Base-by-base conservation (phyloP, 2,329 filamentous ascomycete genomes). In the Blastomyces gilchristii region DNA sequence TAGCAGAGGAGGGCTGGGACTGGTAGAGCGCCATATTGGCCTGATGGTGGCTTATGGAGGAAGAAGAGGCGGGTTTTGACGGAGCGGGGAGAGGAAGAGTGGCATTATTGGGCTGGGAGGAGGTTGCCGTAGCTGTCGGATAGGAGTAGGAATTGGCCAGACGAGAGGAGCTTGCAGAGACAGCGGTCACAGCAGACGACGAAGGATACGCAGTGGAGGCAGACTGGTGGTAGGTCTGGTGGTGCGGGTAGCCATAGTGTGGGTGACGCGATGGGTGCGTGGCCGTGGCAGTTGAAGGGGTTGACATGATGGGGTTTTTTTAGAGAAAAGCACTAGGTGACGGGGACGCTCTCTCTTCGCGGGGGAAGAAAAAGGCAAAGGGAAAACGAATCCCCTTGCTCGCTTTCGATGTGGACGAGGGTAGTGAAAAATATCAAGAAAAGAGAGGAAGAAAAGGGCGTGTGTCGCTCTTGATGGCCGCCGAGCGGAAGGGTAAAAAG, bases 241-340 rank as follows among this genome's bases (percentile, higher is more conserved):
- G 80, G 73, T 81, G 80, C 67, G 85, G 81, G 71, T 87, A 87
- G 68, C 77, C 80, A 79, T 86, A 85, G 71, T 83, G 82, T 66
- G 83, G 82, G 76, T 86, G 84, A 76, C 87, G 86, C 71, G 83
- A 84, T 73, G 86, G 86, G 72, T 90, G 81, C 69, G 86, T 88
- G 72, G 86, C 86, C 75, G 87, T 88, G 71, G 87, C 87, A 72
- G 87, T 88, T 66, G 88, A 90, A 69, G 89, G 89, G 69, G 89
- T 91, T 81, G 89, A 92, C 89, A 93, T 92, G 75, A 67, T 63
- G 41, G 16, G 52, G n/a, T 22, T 22, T 31, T 7, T 25, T 14
- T 31, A 49, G n/a, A 6, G 18, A 45, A 12, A 9, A n/a, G 31
- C n/a, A 43, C 31, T 43, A 16, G 11, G 1, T 41, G 11, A 41